These are phyloP conservation scores for Neoarthrinium moseri DNA, from an alignment of 2,329 filamentous ascomycete genomes.

Conservation along the genomic window DNA sequence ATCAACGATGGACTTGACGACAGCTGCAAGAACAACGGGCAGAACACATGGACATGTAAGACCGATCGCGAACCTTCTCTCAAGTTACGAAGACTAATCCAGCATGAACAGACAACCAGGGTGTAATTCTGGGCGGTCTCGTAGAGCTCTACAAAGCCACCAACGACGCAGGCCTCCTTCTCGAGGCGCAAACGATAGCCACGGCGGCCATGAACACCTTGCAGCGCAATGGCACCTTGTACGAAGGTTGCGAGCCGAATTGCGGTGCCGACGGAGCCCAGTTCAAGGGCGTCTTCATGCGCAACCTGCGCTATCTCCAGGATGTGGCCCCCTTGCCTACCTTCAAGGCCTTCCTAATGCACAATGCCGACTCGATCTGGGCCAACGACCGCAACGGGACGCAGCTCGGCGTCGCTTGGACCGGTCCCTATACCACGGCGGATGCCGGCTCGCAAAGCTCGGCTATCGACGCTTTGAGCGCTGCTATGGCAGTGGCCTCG, in stretches of 20 bases:
- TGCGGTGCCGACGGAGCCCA: conserved; percentile 53
- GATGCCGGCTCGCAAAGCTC: conserved; percentile 27
- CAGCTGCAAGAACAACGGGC: conserved; percentile 47
- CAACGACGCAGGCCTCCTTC: conserved; percentile 37
- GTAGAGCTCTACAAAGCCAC: conserved; percentile 48
- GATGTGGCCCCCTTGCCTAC: conserved; percentile 39
- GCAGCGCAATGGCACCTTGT: conserved; percentile 45
- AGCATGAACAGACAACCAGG: conserved; percentile 45
- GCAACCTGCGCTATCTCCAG: conserved; percentile 60
- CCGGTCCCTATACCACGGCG: conserved; percentile 25
- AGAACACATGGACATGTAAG: conserved; percentile 42
- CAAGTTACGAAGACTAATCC: background rate
- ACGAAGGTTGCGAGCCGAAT: conserved; percentile 52
- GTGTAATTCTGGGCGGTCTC: conserved; percentile 51
- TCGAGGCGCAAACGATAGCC: conserved; percentile 46
- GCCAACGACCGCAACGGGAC: conserved; percentile 27
- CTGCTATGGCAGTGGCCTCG: conserved; percentile 23
- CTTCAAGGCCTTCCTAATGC: conserved; percentile 37
- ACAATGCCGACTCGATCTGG: conserved; percentile 34
- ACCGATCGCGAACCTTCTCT: background rate
- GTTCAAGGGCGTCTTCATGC: conserved; percentile 71
- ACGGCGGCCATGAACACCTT: conserved; percentile 46
- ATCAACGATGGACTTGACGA: conserved; percentile 53
- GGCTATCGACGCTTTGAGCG: conserved; percentile 26
- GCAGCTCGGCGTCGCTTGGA: conserved; percentile 27